Conservation (phyloP, 2,329 filamentous ascomycete species). For the Talaromyces albobiverticillius region DNA sequence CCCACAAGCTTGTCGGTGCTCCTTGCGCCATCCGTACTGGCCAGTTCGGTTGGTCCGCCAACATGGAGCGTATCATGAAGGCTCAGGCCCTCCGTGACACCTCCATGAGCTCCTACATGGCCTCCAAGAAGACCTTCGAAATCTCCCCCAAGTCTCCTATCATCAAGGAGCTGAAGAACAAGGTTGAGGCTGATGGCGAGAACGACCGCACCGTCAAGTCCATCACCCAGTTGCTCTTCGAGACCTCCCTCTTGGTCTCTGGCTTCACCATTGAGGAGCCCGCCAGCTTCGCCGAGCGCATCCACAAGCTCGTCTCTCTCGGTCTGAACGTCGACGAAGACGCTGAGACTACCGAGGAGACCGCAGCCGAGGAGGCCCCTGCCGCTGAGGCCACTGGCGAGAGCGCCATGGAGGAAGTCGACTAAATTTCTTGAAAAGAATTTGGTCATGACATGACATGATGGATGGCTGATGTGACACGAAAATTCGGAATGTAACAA, state of each 20-base stretch:
- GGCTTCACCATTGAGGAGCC: slow-evolving; percentile 99
- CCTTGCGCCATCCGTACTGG: slow-evolving; percentile 99
- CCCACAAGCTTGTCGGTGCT: slow-evolving; percentile 90
- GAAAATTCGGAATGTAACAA: slow-evolving; percentile 14
- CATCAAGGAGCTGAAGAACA: slow-evolving; percentile 98
- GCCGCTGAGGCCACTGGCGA: slow-evolving; percentile 68
- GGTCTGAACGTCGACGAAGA: slow-evolving; percentile 97
- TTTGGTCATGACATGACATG: not conserved
- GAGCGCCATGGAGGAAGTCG: slow-evolving; percentile 99
- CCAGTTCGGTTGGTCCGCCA: slow-evolving; percentile 99
- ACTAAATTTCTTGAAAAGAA: slow-evolving; percentile 64
- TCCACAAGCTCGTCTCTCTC: slow-evolving; percentile 98
- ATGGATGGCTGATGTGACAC: slow-evolving; percentile 14
- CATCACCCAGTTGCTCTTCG: slow-evolving; percentile 96
- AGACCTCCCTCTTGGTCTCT: slow-evolving; percentile 97
- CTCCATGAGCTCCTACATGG: slow-evolving; percentile 99
- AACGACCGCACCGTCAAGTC: slow-evolving; percentile 99
- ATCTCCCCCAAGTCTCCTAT: slow-evolving; percentile 98
- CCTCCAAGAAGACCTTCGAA: slow-evolving; percentile 99
- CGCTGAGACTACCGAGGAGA: slow-evolving; percentile 64
- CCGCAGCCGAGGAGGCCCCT: slow-evolving; percentile 55
- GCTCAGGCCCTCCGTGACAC: slow-evolving; percentile 99
- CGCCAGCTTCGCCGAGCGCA: slow-evolving; percentile 95
- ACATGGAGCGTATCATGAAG: slow-evolving; percentile 99
- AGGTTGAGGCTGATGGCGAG: slow-evolving; percentile 97